Conservation (phyloP, 805 yeast species). For the Saccharomycopsis babjevae region DNA sequence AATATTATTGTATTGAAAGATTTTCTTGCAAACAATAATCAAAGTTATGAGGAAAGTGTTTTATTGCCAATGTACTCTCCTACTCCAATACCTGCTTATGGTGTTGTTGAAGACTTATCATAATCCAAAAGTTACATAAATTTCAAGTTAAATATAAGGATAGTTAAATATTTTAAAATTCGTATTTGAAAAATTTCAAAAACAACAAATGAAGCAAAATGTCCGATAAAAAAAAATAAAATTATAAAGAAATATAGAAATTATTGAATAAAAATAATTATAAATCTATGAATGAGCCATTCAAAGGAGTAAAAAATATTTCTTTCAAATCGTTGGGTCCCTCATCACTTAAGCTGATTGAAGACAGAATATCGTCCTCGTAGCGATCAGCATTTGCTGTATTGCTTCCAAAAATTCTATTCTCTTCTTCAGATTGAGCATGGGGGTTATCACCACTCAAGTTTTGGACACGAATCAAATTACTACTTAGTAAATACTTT, state of each 20-base stretch:
- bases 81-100: neutral
- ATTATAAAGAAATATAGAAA: neutral
- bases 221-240: neutral
- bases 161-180: neutral
- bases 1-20: constrained; percentile 12
- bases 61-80: neutral
- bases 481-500: neutral
- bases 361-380: neutral
- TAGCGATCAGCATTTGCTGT: neutral
- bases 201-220: neutral
- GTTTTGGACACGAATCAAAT: neutral
- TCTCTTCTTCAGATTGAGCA: neutral
- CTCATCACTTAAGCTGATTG: neutral
- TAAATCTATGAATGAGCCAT: neutral
- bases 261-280: neutral
- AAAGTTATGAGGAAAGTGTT: neutral
- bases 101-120: neutral
- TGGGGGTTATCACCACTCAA: neutral
- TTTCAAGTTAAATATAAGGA: neutral
- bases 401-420: neutral
- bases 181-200: neutral
- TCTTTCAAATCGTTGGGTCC: neutral
- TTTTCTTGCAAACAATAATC: neutral
- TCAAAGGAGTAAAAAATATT: neutral
- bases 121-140: neutral